phyloP scores from a whole-genome alignment of 2,329 filamentous ascomycete species.

The Xylaria sp. region DNA sequence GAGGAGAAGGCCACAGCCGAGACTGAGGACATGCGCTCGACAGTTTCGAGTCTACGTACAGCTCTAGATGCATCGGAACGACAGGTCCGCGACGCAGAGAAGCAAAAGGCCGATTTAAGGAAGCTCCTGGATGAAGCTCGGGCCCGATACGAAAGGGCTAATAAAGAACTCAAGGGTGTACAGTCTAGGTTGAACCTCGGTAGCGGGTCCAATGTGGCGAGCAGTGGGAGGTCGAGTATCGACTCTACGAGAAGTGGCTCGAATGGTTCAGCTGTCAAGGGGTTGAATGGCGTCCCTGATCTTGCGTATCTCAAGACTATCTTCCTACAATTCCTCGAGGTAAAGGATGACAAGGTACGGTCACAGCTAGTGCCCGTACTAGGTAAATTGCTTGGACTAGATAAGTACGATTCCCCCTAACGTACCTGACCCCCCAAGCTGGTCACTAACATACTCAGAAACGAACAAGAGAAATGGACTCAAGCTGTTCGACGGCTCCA shows the following conservation, averaged over 20 bases:
- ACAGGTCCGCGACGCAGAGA: slow-evolving; percentile 84
- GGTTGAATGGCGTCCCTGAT: slow-evolving; percentile 53
- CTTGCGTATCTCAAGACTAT: slow-evolving; percentile 82
- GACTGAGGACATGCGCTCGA: slow-evolving; percentile 77
- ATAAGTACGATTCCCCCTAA: slow-evolving; percentile 67
- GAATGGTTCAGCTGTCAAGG: slow-evolving; percentile 46
- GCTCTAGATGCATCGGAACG: slow-evolving; percentile 89
- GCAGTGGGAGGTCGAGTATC: slow-evolving; percentile 57
- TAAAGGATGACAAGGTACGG: slow-evolving; percentile 80
- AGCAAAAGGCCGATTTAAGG: slow-evolving; percentile 80
- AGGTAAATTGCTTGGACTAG: slow-evolving; percentile 79
- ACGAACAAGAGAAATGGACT: slow-evolving; percentile 88
- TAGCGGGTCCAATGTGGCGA: slow-evolving; percentile 48
- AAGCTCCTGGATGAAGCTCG: slow-evolving; percentile 82
- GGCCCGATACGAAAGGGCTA: slow-evolving; percentile 80
- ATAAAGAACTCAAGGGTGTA: slow-evolving; percentile 70
- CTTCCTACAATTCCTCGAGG: slow-evolving; percentile 82
- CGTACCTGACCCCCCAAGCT: slow-evolving; percentile 10
- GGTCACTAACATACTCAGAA: slow-evolving; percentile 49
- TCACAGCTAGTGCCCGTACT: slow-evolving; percentile 81
- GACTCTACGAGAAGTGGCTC: slow-evolving; percentile 60
- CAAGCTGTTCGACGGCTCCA: slow-evolving; percentile 71
- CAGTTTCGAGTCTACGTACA: slow-evolving; percentile 81
- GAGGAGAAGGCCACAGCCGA: slow-evolving; percentile 78
- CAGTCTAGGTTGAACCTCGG: slow-evolving; percentile 58